phyloP scores from a whole-genome alignment of 768 basidiomycete genomes.

The Serendipita sp. region DNA sequence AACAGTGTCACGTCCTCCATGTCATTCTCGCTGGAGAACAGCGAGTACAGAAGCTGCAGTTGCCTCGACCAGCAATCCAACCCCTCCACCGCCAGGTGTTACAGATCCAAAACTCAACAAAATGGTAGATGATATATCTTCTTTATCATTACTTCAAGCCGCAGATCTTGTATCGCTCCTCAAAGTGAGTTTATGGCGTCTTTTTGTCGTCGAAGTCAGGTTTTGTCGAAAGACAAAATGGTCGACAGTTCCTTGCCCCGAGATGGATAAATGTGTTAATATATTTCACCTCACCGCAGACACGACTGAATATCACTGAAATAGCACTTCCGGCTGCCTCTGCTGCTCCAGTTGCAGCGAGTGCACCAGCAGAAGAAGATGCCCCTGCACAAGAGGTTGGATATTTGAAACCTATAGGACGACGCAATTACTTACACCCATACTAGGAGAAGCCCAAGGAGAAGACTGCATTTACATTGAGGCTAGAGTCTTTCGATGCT shows the following conservation, averaged over 20 bases:
- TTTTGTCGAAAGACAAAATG: neutral
- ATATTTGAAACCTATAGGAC: neutral
- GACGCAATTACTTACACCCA: neutral
- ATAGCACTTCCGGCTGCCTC: constrained; percentile 79
- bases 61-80: neutral
- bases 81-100: neutral
- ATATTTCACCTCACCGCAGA: constrained; percentile 26
- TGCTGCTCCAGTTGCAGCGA: constrained; percentile 37
- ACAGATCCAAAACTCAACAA: constrained; percentile 50
- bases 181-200: constrained; percentile 42
- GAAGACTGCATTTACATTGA: constrained; percentile 94
- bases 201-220: neutral
- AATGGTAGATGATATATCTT: constrained; percentile 88
- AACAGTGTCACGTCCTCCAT: neutral
- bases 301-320: constrained; percentile 91
- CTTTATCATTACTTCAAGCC: constrained; percentile 78
- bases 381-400: constrained; percentile 39
- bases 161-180: constrained; percentile 83
- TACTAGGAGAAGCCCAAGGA: constrained; percentile 87
- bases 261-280: constrained; percentile 5
- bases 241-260: neutral
- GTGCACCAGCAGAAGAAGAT: constrained; percentile 42
- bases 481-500: constrained; percentile 86
- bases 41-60: neutral
- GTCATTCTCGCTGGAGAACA: neutral